Base-by-base conservation (phyloP, 495 filamentous ascomycete genomes). In the Trypethelium eluteriae region DNA sequence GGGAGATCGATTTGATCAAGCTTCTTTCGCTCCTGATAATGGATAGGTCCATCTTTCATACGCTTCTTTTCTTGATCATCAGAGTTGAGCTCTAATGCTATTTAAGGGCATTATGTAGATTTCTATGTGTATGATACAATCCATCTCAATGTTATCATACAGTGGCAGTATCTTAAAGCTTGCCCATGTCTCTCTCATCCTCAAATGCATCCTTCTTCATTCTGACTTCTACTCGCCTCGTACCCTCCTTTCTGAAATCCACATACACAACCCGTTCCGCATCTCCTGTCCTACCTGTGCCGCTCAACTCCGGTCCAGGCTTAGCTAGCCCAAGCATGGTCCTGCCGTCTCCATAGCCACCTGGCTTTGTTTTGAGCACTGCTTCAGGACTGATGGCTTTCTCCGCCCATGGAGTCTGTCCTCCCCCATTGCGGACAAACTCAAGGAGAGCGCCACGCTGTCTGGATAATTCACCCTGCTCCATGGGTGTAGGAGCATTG, bases 361-460 rank as follows among this genome's bases (percentile, higher is more conserved):
- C 53, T 10, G 77, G 74, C n/a, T 81, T 74, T 70, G 82, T 72
- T 66, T 84, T 68, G 59, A 73, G 82, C 38, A 90, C 66, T 41
- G 80, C 77, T n/a, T 78, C 77, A 1, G 91, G 90, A 50, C 83
- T 87, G 49, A 96, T 94, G 32, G 83, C 86, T 74, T 90, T 95
- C 34, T 94, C 81, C 11, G 80, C 83, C 91, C 92, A 94, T 9
- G 87, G 79, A 2, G 83, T 81, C 47, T 80, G 88, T 66, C 74
- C 78, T 73, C 79, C 50, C 73, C 80, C 64, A 34, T 79, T 73
- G 36, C 80, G 71, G 0, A 91, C 73, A 68, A 93, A 95, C 0
- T 79, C 71, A 18, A 82, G 57, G 0, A 96, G 79, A 2, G 74
- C 74, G 2, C 80, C 75, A 36, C 91, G 81, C 68, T 88, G 84